Evolutionary conservation across 345 rosid species (phyloP).

Genomic region (Xanthoceras sorbifolium): DNA sequence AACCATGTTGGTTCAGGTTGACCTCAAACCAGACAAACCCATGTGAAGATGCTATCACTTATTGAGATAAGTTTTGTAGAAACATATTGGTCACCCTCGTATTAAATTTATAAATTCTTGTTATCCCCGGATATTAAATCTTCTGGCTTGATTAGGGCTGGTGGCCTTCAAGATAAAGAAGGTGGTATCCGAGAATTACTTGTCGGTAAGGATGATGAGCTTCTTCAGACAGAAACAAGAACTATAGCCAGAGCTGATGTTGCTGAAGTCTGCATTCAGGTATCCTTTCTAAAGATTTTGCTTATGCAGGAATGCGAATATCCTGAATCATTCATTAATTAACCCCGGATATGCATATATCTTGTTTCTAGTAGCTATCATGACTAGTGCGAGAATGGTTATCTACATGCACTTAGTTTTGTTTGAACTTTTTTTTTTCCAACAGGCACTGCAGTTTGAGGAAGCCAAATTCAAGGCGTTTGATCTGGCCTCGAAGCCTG

Average conservation of each 20-base stretch:
- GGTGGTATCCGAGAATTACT: conserved; percentile 84
- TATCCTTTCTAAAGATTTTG: conserved; percentile 21
- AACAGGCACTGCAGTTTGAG: conserved; percentile 73
- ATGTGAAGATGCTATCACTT: background rate
- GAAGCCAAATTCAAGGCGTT: conserved; percentile 86
- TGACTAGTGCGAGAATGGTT: background rate
- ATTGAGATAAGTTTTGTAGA: background rate
- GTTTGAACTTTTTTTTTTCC: background rate
- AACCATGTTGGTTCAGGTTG: background rate
- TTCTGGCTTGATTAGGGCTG: conserved; percentile 63
- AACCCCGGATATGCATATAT: background rate
- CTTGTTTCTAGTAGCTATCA: background rate
- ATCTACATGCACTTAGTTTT: conserved; percentile 6
- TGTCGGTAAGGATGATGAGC: conserved; percentile 89
- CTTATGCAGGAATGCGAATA: background rate
- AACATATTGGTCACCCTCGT: background rate
- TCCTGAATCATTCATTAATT: background rate
- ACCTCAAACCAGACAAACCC: background rate
- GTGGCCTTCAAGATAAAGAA: conserved; percentile 89
- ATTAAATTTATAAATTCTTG: background rate
- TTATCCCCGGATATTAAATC: background rate
- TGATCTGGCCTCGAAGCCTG: conserved; percentile 89
- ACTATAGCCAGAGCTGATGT: conserved; percentile 79
- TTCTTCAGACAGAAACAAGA: conserved; percentile 84
- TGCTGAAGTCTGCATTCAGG: conserved; percentile 91